Evolutionary conservation across 305 asterid species (phyloP), one percentile per base, ranked within the genome.

Genomic region (Monarda citriodora): DNA sequence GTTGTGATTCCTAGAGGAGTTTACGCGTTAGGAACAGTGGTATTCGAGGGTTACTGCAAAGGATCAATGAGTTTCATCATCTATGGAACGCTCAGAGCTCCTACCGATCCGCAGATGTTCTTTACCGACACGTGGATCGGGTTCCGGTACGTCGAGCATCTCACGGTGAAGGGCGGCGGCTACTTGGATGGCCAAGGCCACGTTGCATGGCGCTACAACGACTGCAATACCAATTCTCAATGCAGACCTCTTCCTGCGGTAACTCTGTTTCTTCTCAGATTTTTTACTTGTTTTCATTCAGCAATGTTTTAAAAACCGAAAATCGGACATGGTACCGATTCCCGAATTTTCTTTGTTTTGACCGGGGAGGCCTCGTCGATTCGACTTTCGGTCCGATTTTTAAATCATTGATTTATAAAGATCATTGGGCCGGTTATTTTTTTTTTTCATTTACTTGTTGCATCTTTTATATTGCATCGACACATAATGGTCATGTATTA

Each of bases 201-300:
- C 14, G 51, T 53, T 56, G 96, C 89, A 18, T 88, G 96, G 96
- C 68, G 49, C 13, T 81, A 72, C 36, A 85, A 85, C 58, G 83
- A 85, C 46, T 88, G 96, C 61, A 26, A 5, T 1, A 69, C 1
- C 16, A 83, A 75, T 29, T 64, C 79, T 2, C 3, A 25, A 0
- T 88, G 96, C 78, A 54, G 9, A 26, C 67, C 74, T 47, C 89
- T 88, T 69, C 96, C 91, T 7, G 77, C 73, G 18, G 96, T 85
- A 18, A 46, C 23, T 46, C 9, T 44, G 11, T 17, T 16, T 13
- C n/a, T n/a, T n/a, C n/a, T n/a, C n/a, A n/a, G n/a, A 6, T 54
- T 8, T 57, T 16, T 14, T 10, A n/a, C n/a, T n/a, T n/a, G n/a
- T n/a, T n/a, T n/a, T n/a, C n/a, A n/a, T n/a, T n/a, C n/a, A n/a